A percentile compares a stretch with the other conserved stretches of the same genome.
phyloP scores from a whole-genome alignment of 202 grass and related monocot genomes.

The Schoenoplectus triqueter region DNA sequence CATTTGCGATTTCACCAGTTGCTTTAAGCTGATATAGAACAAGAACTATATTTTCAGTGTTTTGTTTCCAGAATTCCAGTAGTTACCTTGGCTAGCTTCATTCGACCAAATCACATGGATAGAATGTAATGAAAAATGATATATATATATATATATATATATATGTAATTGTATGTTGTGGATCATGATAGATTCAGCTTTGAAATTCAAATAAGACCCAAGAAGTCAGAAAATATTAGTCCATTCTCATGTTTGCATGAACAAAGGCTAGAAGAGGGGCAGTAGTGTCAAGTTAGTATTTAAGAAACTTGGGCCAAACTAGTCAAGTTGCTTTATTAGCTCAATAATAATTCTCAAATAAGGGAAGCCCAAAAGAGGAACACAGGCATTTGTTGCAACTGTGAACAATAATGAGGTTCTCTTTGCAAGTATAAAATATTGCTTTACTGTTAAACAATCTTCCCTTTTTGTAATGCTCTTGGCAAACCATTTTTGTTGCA shows the following conservation, averaged over 20 bases:
- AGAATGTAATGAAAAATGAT: too few species aligned
- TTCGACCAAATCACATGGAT: too few species aligned
- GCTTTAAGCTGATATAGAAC: background rate
- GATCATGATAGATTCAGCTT: too few species aligned
- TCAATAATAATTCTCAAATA: constrained; percentile 36
- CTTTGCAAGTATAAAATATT: background rate
- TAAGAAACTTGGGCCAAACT: background rate
- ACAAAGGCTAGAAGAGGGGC: background rate
- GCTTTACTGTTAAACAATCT: background rate
- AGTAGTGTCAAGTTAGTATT: background rate
- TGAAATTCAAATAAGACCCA: background rate
- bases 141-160: too few species aligned
- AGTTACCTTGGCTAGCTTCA: too few species aligned
- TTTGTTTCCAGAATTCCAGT: too few species aligned
- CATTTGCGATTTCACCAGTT: background rate
- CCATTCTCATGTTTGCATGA: background rate
- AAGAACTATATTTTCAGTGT: too few species aligned
- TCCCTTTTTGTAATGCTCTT: constrained; percentile 23
- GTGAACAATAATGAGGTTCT: constrained; percentile 19
- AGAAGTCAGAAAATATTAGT: background rate
- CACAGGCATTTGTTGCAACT: background rate
- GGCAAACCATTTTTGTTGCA: constrained; percentile 43
- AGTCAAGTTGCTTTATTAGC: background rate
- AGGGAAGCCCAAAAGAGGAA: background rate
- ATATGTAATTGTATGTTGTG: too few species aligned